phyloP scores from a whole-genome alignment of 2,329 filamentous ascomycete genomes.

The Penicillium brevicompactum region DNA sequence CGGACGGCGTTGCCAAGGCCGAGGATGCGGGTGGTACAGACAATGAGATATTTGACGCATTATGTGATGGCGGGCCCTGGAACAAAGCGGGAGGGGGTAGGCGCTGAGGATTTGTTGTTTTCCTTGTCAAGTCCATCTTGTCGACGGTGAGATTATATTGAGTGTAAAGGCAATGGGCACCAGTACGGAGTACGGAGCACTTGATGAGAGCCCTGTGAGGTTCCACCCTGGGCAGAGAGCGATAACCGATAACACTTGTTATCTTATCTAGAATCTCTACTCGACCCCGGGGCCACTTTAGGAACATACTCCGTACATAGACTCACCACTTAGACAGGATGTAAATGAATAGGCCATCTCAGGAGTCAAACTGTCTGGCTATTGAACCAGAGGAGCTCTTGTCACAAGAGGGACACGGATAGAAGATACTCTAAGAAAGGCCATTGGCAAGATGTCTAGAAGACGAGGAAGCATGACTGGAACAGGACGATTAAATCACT shows the following conservation, averaged over 20 bases:
- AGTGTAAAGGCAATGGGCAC: not conserved
- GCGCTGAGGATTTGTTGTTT: constrained; percentile 49
- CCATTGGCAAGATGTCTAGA: no score
- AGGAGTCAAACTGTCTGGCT: no score
- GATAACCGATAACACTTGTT: constrained; percentile 4
- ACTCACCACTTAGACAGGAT: no score
- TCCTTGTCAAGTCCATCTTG: constrained; percentile 28
- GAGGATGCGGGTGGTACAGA: constrained; percentile 25
- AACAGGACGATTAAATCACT: no score
- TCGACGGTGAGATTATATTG: not conserved
- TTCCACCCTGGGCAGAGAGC: no score
- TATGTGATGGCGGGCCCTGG: constrained; percentile 75
- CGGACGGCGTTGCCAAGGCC: constrained; percentile 29
- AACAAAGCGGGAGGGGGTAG: constrained; percentile 76
- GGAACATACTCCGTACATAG: no score
- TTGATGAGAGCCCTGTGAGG: not conserved
- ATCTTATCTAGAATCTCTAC: constrained; percentile 5
- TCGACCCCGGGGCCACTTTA: no score
- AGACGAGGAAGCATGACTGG: no score
- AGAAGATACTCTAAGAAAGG: no score
- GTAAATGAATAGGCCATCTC: no score
- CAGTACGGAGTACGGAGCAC: not conserved
- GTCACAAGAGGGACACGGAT: no score
- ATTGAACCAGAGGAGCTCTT: no score
- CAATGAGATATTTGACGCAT: constrained; percentile 70